Percentiles rank a stretch among this genome's conserved stretches.
Evolutionary conservation across 192 early-diverging fungal genomes (phyloP).

Genomic region (Umbelopsis sp.): DNA sequence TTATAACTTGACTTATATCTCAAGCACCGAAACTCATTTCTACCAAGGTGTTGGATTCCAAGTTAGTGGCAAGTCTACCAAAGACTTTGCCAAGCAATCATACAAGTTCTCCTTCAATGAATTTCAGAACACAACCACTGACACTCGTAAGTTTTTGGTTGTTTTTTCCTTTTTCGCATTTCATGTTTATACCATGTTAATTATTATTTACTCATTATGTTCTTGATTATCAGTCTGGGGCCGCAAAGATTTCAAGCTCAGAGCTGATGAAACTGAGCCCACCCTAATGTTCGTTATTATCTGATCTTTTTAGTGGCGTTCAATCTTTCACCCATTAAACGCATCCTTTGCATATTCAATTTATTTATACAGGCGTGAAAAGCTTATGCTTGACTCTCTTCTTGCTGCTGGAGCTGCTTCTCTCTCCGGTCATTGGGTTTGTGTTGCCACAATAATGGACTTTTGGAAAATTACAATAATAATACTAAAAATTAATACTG

Average conservation of each 20-base stretch:
- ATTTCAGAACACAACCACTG: slow-evolving; percentile 34
- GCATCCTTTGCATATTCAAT: neutral
- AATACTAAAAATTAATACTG: neutral
- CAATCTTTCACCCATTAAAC: neutral
- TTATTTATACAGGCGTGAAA: slow-evolving; percentile 38
- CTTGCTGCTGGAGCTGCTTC: slow-evolving; percentile 45
- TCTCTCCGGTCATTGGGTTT: slow-evolving; percentile 42
- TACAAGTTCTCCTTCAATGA: slow-evolving; percentile 46
- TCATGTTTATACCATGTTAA: neutral
- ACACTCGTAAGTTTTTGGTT: neutral
- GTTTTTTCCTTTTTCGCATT: neutral
- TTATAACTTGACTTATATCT: slow-evolving; percentile 40
- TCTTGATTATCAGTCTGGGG: slow-evolving; percentile 28
- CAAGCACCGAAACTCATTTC: slow-evolving; percentile 36
- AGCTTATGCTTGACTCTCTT: slow-evolving; percentile 41
- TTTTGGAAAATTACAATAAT: too few relatives aligned
- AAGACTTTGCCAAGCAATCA: slow-evolving; percentile 51
- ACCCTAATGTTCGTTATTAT: slow-evolving; percentile 29
- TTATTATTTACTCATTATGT: neutral
- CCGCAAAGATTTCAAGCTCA: slow-evolving; percentile 46
- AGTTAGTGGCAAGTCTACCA: slow-evolving; percentile 49
- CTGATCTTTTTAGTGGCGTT: neutral
- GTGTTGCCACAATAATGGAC: neutral
- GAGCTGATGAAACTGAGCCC: slow-evolving; percentile 47
- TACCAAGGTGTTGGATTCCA: slow-evolving; percentile 39